Conservation (phyloP, 768 basidiomycete species). For the Galerina sulciceps region DNA sequence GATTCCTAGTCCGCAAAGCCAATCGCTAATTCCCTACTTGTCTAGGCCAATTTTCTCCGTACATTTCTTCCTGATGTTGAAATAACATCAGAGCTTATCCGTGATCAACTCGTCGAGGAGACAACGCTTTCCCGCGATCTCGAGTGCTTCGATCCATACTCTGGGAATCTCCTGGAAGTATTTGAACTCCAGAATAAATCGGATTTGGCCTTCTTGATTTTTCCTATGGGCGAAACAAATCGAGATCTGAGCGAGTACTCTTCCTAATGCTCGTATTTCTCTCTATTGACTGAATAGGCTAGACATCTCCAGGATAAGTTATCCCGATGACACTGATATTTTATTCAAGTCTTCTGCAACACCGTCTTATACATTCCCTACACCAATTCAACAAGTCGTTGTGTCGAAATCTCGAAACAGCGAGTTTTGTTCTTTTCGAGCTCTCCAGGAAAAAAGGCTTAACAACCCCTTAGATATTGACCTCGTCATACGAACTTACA, state of each 20-base stretch:
- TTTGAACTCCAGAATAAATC: slow-evolving; percentile 27
- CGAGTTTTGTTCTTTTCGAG: neutral
- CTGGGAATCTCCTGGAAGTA: slow-evolving; percentile 56
- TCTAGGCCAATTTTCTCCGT: slow-evolving; percentile 73
- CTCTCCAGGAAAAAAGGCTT: neutral
- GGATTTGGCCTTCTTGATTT: slow-evolving; percentile 45
- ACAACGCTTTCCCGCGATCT: slow-evolving; percentile 36
- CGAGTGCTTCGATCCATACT: slow-evolving; percentile 56
- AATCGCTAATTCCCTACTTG: neutral
- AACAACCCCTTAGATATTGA: slow-evolving; percentile 15
- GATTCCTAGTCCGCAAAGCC: neutral
- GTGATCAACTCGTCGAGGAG: slow-evolving; percentile 56
- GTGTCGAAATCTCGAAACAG: slow-evolving; percentile 29
- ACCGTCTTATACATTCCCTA: slow-evolving; percentile 54
- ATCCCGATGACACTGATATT: slow-evolving; percentile 25
- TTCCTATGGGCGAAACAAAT: slow-evolving; percentile 67
- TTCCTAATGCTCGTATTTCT: neutral
- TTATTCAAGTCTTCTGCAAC: slow-evolving; percentile 44
- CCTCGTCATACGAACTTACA: slow-evolving; percentile 31
- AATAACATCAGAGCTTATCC: slow-evolving; percentile 68
- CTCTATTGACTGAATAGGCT: neutral
- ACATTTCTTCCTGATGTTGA: slow-evolving; percentile 76
- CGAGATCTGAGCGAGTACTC: slow-evolving; percentile 61
- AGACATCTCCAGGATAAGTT: slow-evolving; percentile 57
- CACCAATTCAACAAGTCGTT: slow-evolving; percentile 71